Percentiles rank a stretch among this genome's conserved stretches.
These are phyloP conservation scores for Trametes gibbosa DNA, from an alignment of 768 basidiomycete species.

Conservation along the genomic window DNA sequence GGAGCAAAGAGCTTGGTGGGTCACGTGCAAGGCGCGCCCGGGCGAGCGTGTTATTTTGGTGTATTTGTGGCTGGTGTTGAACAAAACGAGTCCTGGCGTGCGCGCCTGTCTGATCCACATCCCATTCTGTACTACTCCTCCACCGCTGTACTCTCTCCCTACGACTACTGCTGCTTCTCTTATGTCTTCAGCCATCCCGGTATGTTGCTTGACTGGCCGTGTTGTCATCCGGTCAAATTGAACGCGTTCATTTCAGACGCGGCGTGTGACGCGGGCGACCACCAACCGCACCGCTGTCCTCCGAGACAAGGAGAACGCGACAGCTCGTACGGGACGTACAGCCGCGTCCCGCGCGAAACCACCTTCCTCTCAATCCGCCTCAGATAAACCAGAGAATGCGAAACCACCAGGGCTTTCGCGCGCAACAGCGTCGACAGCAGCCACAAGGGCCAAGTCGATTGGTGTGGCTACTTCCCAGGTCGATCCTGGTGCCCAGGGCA, in stretches of 20 bases:
- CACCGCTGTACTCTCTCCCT: conserved; percentile 13
- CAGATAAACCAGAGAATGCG: conserved; percentile 26
- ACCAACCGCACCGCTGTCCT: conserved; percentile 49
- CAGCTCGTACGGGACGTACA: conserved; percentile 58
- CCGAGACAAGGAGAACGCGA: conserved; percentile 70
- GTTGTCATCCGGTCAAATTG: neutral
- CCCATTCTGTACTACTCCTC: conserved; percentile 17
- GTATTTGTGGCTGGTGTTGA: conserved; percentile 31
- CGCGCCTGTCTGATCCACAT: conserved; percentile 8
- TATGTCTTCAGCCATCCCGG: conserved; percentile 48
- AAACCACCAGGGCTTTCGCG: conserved; percentile 37
- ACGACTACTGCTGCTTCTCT: conserved; percentile 15
- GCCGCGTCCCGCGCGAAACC: conserved; percentile 61
- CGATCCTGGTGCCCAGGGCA: conserved; percentile 50
- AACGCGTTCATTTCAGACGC: conserved; percentile 42
- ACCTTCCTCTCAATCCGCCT: conserved; percentile 41
- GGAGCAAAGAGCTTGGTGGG: neutral
- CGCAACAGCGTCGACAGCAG: conserved; percentile 46
- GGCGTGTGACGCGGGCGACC: conserved; percentile 55
- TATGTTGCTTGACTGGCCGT: conserved; percentile 25
- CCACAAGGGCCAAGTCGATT: conserved; percentile 50
- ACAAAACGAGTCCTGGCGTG: conserved; percentile 26
- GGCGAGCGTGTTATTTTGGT: conserved; percentile 27
- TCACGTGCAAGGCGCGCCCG: conserved; percentile 27
- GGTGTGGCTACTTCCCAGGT: conserved; percentile 43